phyloP scores from a whole-genome alignment of 2,329 filamentous ascomycete species.

The Cladosporium sp. region DNA sequence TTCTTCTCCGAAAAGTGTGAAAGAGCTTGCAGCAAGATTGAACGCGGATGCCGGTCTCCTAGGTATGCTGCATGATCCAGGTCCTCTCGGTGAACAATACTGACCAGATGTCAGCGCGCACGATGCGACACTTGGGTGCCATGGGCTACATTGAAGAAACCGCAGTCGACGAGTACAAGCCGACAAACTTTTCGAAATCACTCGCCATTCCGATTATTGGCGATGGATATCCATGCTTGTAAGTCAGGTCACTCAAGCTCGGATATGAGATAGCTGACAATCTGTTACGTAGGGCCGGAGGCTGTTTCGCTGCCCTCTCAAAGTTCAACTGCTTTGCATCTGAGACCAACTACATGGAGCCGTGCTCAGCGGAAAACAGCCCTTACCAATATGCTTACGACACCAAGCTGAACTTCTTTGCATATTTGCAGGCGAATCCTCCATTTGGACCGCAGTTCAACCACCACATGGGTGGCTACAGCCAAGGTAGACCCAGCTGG shows the following conservation, averaged over 20 bases:
- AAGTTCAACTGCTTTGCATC: conserved; percentile 6
- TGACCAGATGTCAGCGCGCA: not conserved
- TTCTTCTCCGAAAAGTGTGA: not conserved
- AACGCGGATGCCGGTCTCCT: not conserved
- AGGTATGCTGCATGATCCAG: not conserved
- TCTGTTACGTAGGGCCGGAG: not conserved
- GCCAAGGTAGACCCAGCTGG: conserved; percentile 11
- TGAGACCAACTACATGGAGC: not conserved
- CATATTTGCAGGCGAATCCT: conserved; percentile 4
- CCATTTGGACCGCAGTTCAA: conserved; percentile 6
- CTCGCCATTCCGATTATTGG: conserved; percentile 5
- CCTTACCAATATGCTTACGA: conserved; percentile 8
- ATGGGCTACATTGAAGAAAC: conserved; percentile 7
- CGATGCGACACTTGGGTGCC: not conserved
- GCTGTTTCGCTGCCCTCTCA: not conserved
- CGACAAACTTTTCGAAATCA: conserved; percentile 6
- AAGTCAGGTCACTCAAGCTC: not conserved
- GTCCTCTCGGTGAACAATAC: not conserved
- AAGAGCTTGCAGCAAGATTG: not conserved
- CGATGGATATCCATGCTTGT: conserved; percentile 3
- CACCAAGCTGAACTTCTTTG: conserved; percentile 9
- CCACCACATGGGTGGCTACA: conserved; percentile 12
- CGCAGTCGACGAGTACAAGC: conserved; percentile 1
- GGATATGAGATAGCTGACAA: not conserved
- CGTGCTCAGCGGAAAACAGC: not conserved